Evolutionary conservation across 108 stramenopile genomes (phyloP), one percentile per base, ranked within the genome.

Genomic region (Hondaea fermentalgiana): DNA sequence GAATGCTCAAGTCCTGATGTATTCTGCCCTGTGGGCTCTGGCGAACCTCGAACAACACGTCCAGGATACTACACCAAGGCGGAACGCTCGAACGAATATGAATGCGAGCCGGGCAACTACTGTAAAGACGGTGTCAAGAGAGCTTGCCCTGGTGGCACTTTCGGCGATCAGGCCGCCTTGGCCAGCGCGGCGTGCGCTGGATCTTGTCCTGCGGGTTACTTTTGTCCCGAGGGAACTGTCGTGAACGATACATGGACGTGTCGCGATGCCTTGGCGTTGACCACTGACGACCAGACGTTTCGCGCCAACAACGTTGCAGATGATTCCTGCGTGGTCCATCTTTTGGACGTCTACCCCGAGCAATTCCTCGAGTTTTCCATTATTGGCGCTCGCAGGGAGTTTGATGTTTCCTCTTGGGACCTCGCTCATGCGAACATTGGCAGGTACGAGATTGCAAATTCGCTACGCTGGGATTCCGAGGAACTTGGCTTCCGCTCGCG

Each of bases 201-300:
- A 1, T 17, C 49, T 43, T 83, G 76, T 23, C 76, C 45, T 8
- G 76, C 76, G 14, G 87, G 28, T 12, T 44, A 64, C 5, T 91
- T 91, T 44, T 91, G 91, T 28, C 89, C 89, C 23, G 89, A 44
- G 19, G 90, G 91, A 2, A 90, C 89, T 87, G 12, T 58, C 23
- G 28, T 90, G 43, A 87, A 89, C 28, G 49, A n/a, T 5, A 51
- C 91, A 10, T 83, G 51, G 49, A 47, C 49, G 25, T 83, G 76
- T 53, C n/a, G 25, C 12, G 76, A 83, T 35, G 76, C 76, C 6
- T 45, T 83, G 16, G 76, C 43, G 49, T 45, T 83, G 14, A 83
- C 76, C 10, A 83, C 45, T 14, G 76, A 83, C 5, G 25, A 28
- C 23, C 76, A 83, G 4, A 83, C 76, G 43, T 83, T 83, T 53